These are phyloP conservation scores for Hypoxylon sp. DNA, from an alignment of 2,329 filamentous ascomycete genomes.

Conservation along the genomic window DNA sequence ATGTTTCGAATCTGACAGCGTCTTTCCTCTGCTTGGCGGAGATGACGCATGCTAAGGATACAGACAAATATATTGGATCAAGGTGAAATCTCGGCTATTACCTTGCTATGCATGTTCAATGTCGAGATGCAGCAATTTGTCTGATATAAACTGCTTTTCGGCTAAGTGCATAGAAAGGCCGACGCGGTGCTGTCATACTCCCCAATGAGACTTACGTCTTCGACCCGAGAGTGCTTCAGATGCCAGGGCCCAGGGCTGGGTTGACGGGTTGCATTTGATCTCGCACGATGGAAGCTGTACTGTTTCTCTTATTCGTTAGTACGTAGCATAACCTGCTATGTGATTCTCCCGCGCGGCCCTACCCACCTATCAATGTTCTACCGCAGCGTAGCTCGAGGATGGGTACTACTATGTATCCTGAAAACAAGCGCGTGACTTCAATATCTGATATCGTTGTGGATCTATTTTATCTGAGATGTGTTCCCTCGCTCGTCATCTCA, in stretches of 20 bases:
- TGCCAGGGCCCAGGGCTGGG: conserved; percentile 26
- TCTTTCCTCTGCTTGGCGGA: conserved; percentile 2
- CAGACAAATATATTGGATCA: conserved; percentile 1
- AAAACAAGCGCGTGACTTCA: conserved; percentile 34
- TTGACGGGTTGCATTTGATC: conserved; percentile 34
- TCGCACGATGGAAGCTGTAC: conserved; percentile 18
- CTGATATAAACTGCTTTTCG: conserved; percentile 13
- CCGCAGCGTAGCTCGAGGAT: conserved; percentile 20
- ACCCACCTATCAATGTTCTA: conserved; percentile 25
- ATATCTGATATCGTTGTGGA: conserved; percentile 24
- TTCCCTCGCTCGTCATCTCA: too few species aligned
- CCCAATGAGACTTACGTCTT: too few species aligned
- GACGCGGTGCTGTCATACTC: too few species aligned
- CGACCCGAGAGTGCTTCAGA: too few species aligned
- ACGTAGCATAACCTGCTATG: conserved; percentile 24
- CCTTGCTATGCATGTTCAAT: conserved; percentile 14
- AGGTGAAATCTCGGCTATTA: conserved; percentile 13
- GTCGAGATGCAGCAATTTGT: conserved; percentile 2
- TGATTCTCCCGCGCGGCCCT: conserved; percentile 33
- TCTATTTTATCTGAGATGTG: conserved; percentile 24
- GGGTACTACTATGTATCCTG: conserved; percentile 2
- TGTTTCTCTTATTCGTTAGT: conserved; percentile 18
- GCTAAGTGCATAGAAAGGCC: conserved; percentile 28
- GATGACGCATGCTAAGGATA: background rate
- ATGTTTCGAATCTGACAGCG: conserved; percentile 11